Evolutionary conservation across 164 flowering plant genomes (phyloP).

Genomic region (Magnolia officinalis): DNA sequence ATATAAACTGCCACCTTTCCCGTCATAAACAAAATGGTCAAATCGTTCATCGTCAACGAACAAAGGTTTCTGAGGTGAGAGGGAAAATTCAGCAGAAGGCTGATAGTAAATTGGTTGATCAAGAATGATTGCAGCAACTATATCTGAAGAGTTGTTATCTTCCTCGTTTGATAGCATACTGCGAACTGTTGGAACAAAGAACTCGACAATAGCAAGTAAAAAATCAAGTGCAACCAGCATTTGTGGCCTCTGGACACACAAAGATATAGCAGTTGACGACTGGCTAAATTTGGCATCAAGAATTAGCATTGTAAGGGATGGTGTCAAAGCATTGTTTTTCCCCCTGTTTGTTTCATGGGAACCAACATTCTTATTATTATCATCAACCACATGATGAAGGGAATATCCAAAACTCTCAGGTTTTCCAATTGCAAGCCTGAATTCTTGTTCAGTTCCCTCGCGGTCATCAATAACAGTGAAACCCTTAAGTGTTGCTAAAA

Average conservation of each 20-base stretch:
- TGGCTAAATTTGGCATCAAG: constrained; percentile 77
- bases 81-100: constrained; percentile 50
- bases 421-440: constrained; percentile 71
- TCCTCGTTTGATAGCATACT: constrained; percentile 53
- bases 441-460: constrained; percentile 71
- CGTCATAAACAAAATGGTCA: constrained; percentile 77
- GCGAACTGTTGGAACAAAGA: constrained; percentile 80
- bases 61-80: constrained; percentile 76
- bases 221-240: constrained; percentile 97
- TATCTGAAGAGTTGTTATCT: constrained; percentile 34
- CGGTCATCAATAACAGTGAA: constrained; percentile 89
- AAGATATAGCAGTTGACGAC: constrained; percentile 44
- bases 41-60: constrained; percentile 79
- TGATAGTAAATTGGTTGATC: constrained; percentile 62
- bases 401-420: constrained; percentile 37
- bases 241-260: constrained; percentile 86
- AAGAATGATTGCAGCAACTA: constrained; percentile 55
- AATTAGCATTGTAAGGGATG: constrained; percentile 73
- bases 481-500: constrained; percentile 72
- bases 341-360: constrained; percentile 7
- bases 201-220: constrained; percentile 84
- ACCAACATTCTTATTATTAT: constrained; percentile 13
- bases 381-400: constrained; percentile 12
- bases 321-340: constrained; percentile 19
- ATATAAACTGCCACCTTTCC: constrained; percentile 66